Conservation (phyloP, 805 yeast genomes). For the Saccharomycopsis babjevae region DNA sequence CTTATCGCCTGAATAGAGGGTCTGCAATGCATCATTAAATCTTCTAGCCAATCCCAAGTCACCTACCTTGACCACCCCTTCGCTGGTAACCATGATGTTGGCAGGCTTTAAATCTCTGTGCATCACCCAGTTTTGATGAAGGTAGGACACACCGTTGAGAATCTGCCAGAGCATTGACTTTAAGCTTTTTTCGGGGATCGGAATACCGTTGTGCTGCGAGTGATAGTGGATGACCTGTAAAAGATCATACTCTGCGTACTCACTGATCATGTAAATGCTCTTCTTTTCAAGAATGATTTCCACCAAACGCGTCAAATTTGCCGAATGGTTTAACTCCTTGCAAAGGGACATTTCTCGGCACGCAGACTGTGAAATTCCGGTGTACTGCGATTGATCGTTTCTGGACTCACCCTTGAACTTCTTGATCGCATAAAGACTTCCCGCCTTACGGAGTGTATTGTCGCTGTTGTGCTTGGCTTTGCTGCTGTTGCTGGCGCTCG, state of each 20-base stretch:
- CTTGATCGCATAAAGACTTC: slow-evolving; percentile 67
- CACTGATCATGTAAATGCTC: slow-evolving; percentile 89
- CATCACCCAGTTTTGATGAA: slow-evolving; percentile 93
- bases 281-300: slow-evolving; percentile 84
- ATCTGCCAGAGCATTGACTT: slow-evolving; percentile 90
- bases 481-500: slow-evolving; percentile 13
- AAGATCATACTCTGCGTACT: slow-evolving; percentile 92
- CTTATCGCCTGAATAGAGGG: slow-evolving; percentile 84
- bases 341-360: slow-evolving; percentile 94
- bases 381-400: slow-evolving; percentile 75
- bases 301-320: slow-evolving; percentile 66
- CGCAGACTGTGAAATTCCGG: slow-evolving; percentile 94
- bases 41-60: slow-evolving; percentile 88
- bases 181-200: slow-evolving; percentile 68
- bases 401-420: slow-evolving; percentile 92
- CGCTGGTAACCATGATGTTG: slow-evolving; percentile 86
- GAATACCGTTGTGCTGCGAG: slow-evolving; percentile 74
- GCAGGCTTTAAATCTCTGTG: slow-evolving; percentile 98
- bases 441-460: slow-evolving; percentile 17
- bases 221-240: slow-evolving; percentile 91
- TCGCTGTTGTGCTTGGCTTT: not conserved
- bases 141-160: slow-evolving; percentile 77
- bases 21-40: slow-evolving; percentile 78
- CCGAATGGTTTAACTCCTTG: slow-evolving; percentile 65
- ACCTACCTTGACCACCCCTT: slow-evolving; percentile 91